phyloP scores from a whole-genome alignment of 2,329 filamentous ascomycete genomes.

The Pseudopithomyces maydicus region DNA sequence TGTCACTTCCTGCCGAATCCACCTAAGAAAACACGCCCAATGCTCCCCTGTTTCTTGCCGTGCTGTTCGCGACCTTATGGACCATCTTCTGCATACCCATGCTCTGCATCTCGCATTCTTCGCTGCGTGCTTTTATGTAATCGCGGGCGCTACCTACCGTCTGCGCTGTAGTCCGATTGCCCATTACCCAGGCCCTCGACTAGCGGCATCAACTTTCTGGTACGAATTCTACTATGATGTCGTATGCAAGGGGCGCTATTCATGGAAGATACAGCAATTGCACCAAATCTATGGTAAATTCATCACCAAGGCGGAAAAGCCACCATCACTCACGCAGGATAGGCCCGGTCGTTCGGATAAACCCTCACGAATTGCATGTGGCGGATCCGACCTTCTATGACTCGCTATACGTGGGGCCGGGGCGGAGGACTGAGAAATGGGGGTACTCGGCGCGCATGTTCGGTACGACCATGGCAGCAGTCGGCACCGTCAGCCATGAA shows the following conservation, averaged over 20 bases:
- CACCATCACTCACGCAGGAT: neutral
- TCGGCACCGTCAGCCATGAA: conserved; percentile 27
- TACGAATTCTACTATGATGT: conserved; percentile 35
- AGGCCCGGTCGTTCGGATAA: conserved; percentile 30
- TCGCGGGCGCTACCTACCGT: conserved; percentile 19
- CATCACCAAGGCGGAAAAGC: neutral
- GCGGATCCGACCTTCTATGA: conserved; percentile 23
- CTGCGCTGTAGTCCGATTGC: conserved; percentile 24
- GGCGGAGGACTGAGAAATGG: conserved; percentile 26
- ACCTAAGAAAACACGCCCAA: neutral
- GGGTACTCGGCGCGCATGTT: conserved; percentile 27
- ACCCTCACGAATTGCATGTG: conserved; percentile 25
- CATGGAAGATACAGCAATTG: conserved; percentile 23
- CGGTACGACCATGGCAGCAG: conserved; percentile 19
- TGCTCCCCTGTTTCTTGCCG: neutral
- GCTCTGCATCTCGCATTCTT: neutral
- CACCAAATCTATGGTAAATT: conserved; percentile 25
- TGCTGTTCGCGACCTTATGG: conserved; percentile 3
- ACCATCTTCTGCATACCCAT: neutral
- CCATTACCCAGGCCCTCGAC: conserved; percentile 24
- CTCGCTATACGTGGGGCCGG: conserved; percentile 22
- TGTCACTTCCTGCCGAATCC: neutral
- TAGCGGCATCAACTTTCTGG: conserved; percentile 33
- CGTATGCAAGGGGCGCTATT: conserved; percentile 20
- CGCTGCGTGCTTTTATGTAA: neutral